Percentiles rank a stretch among this genome's conserved stretches.
phyloP scores from a whole-genome alignment of 306 rosid species.

The Trichosanthes truncata region DNA sequence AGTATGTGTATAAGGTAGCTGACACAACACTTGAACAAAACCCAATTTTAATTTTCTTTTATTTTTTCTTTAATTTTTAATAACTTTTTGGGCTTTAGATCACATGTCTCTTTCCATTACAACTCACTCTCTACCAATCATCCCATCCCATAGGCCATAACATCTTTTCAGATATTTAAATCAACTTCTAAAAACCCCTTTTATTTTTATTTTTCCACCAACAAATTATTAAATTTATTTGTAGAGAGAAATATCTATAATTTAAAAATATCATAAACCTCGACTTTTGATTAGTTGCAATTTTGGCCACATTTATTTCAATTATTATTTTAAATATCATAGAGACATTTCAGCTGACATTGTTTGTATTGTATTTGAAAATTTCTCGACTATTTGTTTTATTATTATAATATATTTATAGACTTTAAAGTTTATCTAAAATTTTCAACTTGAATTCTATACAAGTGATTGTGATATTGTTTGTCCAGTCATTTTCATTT shows the following conservation, averaged over 20 bases:
- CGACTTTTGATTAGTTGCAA: neutral
- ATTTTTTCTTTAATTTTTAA: neutral
- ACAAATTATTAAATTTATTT: neutral
- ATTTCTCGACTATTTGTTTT: neutral
- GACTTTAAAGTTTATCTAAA: too few relatives aligned
- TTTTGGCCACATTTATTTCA: neutral
- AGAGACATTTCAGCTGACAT: neutral
- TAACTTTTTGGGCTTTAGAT: neutral
- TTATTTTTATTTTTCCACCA: neutral
- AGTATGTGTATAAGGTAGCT: neutral
- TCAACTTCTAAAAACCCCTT: neutral
- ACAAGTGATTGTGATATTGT: too few relatives aligned
- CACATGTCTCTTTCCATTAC: constrained; percentile 1
- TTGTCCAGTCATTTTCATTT: neutral
- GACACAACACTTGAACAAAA: neutral
- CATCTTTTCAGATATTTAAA: neutral
- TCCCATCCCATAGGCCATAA: neutral
- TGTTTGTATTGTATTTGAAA: neutral
- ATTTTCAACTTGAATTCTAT: too few relatives aligned
- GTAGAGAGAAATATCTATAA: neutral
- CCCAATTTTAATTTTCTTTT: neutral
- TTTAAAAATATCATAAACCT: neutral
- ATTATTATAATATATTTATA: too few relatives aligned
- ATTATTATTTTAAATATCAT: neutral
- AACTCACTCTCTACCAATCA: constrained; percentile 1